Base-by-base conservation (phyloP, 352 stramenopile species). In the Phytophthora melonis region DNA sequence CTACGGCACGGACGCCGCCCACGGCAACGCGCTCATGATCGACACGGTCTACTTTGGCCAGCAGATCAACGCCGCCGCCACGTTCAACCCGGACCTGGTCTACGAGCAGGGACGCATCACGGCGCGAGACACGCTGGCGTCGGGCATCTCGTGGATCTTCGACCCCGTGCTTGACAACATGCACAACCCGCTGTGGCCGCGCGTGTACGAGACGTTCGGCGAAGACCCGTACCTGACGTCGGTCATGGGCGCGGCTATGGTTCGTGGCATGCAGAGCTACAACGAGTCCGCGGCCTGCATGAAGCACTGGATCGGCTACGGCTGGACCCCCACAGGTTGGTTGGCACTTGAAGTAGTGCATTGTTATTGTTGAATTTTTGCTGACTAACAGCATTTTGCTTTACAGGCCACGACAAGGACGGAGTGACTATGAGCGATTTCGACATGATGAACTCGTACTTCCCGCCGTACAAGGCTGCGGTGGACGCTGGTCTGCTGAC, bases 121-220 rank as follows among this genome's bases (percentile, higher is more conserved):
- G 7, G 89, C 79, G 19, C 77, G 81, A 1, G 93, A 98, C 70
- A 97, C 90, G 1, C 66, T 83, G 11, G 88, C 87, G 2, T 88
- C 84, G 0, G 93, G 90, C 1, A 91, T 97, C 43, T 79, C 80
- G 5, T 98, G 91, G 91, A 58, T 97, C 1, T 98, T 97, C 75
- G 80, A 75, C 43, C 93, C 93, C 1, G 83, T 97, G 5, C 71
- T 88, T 8, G 84, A 91, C 56, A 74, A 98, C 52, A 78, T 82
- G 0, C 84, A 87, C 54, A 89, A 97, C 58, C 89, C 90, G 4
- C 77, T 90, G 39, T 98, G 93, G 92, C 71, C 83, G 11, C 77
- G 93, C 3, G 85, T 92, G 11, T 97, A 91, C 62, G 94, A 98
- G 75, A 98, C 92, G 14, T 98, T 97, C 82, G 92, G 94, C 9